Evolutionary conservation across 306 rosid genomes (phyloP).

Genomic region (Rubus idaeus): DNA sequence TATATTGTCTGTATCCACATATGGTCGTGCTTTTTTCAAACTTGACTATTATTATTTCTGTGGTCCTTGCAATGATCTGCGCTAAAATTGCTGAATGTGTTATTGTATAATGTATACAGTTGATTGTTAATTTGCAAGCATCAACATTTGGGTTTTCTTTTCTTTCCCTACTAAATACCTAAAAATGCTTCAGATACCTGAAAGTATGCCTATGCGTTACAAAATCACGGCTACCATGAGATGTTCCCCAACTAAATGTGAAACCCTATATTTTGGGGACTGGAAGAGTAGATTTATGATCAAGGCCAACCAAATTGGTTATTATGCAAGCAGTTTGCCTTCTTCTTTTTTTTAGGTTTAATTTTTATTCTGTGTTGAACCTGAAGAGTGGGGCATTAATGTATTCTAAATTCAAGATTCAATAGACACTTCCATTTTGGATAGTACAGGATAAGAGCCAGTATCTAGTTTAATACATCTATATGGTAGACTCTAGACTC

Average conservation of each 20-base stretch:
- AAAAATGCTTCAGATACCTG: not conserved
- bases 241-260: no score
- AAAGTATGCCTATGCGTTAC: no score
- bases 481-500: not conserved
- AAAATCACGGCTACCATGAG: no score
- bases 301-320: no score
- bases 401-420: not conserved
- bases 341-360: no score
- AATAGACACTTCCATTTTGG: not conserved
- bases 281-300: no score
- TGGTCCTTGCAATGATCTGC: not conserved
- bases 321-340: no score
- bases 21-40: not conserved
- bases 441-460: not conserved
- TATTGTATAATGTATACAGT: not conserved
- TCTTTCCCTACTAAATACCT: not conserved
- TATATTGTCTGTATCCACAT: not conserved
- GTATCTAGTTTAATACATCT: not conserved
- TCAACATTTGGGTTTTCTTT: not conserved
- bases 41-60: not conserved
- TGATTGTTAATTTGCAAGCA: conserved; percentile 2
- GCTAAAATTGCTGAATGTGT: not conserved
- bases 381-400: not conserved
- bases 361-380: no score
- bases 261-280: no score